phyloP scores from a whole-genome alignment of 345 rosid genomes.

The rapeseed (Brassica napus) region DNA sequence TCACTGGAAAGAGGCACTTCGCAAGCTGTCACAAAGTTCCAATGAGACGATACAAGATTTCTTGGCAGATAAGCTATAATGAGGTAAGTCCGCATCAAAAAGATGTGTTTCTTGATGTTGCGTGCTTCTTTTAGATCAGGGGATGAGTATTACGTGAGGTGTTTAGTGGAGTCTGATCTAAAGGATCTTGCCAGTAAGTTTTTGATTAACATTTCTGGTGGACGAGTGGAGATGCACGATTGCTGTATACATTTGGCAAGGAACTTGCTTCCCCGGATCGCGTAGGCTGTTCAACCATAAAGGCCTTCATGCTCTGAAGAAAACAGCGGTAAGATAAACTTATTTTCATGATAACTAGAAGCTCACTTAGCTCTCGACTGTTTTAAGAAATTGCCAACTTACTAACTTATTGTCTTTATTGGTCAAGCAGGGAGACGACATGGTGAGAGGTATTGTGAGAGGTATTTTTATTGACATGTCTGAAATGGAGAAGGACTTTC shows the following conservation, averaged over 20 bases:
- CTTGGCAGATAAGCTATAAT: neutral
- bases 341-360: neutral
- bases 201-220: neutral
- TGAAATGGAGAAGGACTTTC: neutral
- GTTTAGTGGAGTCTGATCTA: neutral
- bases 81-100: neutral
- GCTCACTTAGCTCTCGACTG: neutral
- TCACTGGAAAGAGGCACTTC: constrained; percentile 28
- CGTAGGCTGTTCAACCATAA: neutral
- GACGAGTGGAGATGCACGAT: neutral
- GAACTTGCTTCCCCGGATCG: neutral
- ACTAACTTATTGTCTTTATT: neutral
- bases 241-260: neutral
- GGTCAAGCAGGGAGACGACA: constrained; percentile 29
- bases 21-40: neutral
- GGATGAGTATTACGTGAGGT: neutral
- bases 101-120: neutral
- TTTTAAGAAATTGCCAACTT: neutral
- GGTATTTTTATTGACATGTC: constrained; percentile 7
- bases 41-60: neutral
- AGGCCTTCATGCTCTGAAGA: neutral
- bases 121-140: neutral
- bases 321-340: neutral
- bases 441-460: neutral
- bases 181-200: neutral